Percentiles rank a stretch among this genome's conserved stretches.
These are phyloP conservation scores for Teratosphaeria viscida DNA, from an alignment of 2,329 filamentous ascomycete genomes.

Conservation along the genomic window DNA sequence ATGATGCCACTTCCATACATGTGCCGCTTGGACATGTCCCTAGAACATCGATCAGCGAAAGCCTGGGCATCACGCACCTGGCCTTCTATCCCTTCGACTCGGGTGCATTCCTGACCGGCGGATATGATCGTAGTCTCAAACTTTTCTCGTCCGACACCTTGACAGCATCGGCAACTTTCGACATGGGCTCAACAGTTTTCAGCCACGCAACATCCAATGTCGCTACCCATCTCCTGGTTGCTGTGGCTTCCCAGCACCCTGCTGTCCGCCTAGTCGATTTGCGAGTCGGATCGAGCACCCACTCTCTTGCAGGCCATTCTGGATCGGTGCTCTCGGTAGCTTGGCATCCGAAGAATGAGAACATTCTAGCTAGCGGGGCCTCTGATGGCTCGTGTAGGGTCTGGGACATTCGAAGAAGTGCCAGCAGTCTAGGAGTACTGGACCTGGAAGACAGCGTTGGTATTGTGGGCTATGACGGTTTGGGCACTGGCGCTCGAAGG, in stretches of 20 bases:
- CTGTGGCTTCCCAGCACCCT: constrained; percentile 79
- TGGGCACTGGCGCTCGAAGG: constrained; percentile 34
- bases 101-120: constrained; percentile 63
- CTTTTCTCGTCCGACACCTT: constrained; percentile 59
- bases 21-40: constrained; percentile 39
- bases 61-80: constrained; percentile 63
- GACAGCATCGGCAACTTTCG: constrained; percentile 53
- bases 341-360: constrained; percentile 74
- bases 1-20: constrained; percentile 4
- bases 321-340: constrained; percentile 49
- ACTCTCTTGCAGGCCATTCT: constrained; percentile 40
- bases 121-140: constrained; percentile 68
- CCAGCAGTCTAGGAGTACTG: constrained; percentile 63
- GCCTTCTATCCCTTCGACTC: constrained; percentile 72
- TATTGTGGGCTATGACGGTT: constrained; percentile 39
- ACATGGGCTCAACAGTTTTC: constrained; percentile 59
- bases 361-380: constrained; percentile 75
- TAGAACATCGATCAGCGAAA: constrained; percentile 40
- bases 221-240: constrained; percentile 65
- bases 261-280: constrained; percentile 78
- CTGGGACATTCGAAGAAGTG: constrained; percentile 78
- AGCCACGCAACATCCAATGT: constrained; percentile 69
- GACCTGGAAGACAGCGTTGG: constrained; percentile 78
- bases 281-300: constrained; percentile 60
- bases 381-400: constrained; percentile 72